Evolutionary conservation across 139 green algal genomes (phyloP), one percentile per base, ranked within the genome.

Genomic region (Mychonastes homosphaera): DNA sequence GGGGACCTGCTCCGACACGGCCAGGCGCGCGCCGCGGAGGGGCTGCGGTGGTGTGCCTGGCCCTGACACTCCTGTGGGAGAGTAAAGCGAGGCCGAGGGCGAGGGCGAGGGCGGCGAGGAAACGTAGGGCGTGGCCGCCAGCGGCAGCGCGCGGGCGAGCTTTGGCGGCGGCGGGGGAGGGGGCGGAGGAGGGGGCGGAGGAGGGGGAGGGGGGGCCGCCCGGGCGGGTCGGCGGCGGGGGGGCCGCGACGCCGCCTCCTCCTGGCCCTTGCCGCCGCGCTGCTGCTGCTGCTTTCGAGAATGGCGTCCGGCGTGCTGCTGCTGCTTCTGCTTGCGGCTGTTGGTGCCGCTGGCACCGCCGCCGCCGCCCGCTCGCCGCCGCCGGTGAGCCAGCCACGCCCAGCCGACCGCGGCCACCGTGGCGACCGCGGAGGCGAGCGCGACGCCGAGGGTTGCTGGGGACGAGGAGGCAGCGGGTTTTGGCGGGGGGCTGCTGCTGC

Each of bases 1-100:
- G 6, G 58, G n/a, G 9, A 67, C 28, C 7, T 67, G n/a, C 38
- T 67, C 59, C 7, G 59, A 41, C 19, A 60, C 59, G 8, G 55
- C 59, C 28, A 32, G 38, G 9, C 36, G 29, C 35, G 59, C 6
- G 15, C 59, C 59, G 3, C 21, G 15, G 29, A 59, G 29, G 5
- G 33, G 35, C 6, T 6, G 15, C n/a, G 49, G 13, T 9, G 30
- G 18, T 4, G 49, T 21, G 59, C 38, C 46, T n/a, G n/a, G n/a
- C n/a, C n/a, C n/a, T n/a, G n/a, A n/a, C n/a, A n/a, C n/a, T n/a
- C n/a, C n/a, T n/a, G n/a, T n/a, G n/a, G n/a, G n/a, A n/a, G n/a
- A n/a, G n/a, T n/a, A n/a, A n/a, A n/a, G n/a, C n/a, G n/a, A n/a
- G n/a, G n/a, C n/a, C n/a, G n/a, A n/a, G 27, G 32, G 4, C 15